Evolutionary conservation across 2,329 filamentous ascomycete genomes (phyloP), one percentile per base, ranked within the genome.

Genomic region (Alternaria infectoria): DNA sequence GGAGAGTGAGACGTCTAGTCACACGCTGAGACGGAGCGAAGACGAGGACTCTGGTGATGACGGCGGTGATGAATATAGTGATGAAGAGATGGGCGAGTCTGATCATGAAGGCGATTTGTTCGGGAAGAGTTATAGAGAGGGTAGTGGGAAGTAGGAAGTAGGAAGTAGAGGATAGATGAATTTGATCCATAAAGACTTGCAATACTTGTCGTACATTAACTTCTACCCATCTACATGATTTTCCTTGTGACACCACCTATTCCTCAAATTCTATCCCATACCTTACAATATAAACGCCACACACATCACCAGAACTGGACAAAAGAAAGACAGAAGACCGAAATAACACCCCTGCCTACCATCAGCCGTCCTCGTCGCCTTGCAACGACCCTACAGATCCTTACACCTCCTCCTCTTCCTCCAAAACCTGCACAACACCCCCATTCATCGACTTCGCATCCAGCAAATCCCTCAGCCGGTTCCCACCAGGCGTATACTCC

Each of bases 401-500:
- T 17, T 10, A 40, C 32, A 36, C 7, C 32, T 9, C 32, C 32
- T 15, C 32, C 32, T 40, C n/a, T 3, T 40, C 36, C n/a, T 40
- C 36, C 36, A 40, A 10, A 40, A 40, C n/a, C 45, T 49, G 21
- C 45, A 21, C 45, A 28, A 25, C 46, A n/a, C 26, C 46, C 13
- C 23, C 46, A 0, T n/a, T 13, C 23, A 25, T 6, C 15, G 46
- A 25, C 17, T 23, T 59, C 12, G 44, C 56, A 32, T 67, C 65
- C 58, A 71, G 30, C 36, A 71, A 55, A 51, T 63, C 65, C 9
- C 50, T 59, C 15, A 65, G 44, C 59, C 64, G 30, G 21, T 68
- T 64, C 17, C 68, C 68, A 28, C 65, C 54, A 21, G 57, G 61
- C 28, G 65, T 68, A 49, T 64, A 66, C 40, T 65, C 61, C 50